Base-by-base conservation (phyloP, 352 stramenopile species). In the Pythium apleroticum region DNA sequence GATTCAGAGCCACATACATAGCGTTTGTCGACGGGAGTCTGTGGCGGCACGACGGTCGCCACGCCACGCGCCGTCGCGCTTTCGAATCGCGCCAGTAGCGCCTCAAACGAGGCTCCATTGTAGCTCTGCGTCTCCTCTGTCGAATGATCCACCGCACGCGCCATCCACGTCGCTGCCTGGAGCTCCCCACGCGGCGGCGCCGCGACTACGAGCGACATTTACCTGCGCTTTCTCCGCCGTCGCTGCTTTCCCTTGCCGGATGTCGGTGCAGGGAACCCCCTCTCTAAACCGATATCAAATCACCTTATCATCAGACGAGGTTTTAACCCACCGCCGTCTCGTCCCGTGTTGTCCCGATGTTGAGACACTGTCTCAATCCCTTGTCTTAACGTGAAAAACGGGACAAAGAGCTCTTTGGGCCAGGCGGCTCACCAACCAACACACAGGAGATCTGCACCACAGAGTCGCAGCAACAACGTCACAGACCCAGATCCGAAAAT, bases 371-470 rank as follows among this genome's bases (percentile, higher is more conserved):
- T 66, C 49, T 52, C 14, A 55, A 46, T 66, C 60, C 60, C 60
- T 55, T 60, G 41, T 60, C 28, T 1, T 11, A 19, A 19, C 7
- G 1, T 67, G 8, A 11, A 52, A 62, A 19, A 53, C 4, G 61
- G 53, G 63, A 68, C 43, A 39, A 12, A 20, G 10, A 17, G 41
- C 55, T 46, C 24, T n/a, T 33, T 30, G 30, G 24, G 35, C 41
- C 17, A 65, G 41, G 20, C 33, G 41, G 30, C 57, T 35, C 57
- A 71, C 57, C 65, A 71, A 71, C 57, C 65, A 66, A 60, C 43
- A 30, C 20, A 15, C 14, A 59, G n/a, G 22, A 67, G 59, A 60
- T 66, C 58, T 17, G 27, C 50, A 33, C 27, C n/a, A 10, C 30
- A 53, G 24, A 31, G 45, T 17, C 20, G 20, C 45, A 50, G 17